These are phyloP conservation scores for Pichia californica DNA, from an alignment of 805 yeast genomes.

Conservation along the genomic window DNA sequence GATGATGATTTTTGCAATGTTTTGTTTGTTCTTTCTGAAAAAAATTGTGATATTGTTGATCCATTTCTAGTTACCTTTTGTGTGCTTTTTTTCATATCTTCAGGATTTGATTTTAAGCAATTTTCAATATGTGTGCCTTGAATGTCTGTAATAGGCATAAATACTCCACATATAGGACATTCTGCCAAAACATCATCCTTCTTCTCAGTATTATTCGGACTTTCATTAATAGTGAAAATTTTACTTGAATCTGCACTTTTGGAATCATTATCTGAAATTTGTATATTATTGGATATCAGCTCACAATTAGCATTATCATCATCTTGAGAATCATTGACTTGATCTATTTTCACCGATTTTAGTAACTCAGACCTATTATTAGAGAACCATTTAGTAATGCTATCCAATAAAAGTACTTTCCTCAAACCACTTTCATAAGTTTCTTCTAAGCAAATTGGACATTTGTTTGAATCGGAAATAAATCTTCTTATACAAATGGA, in stretches of 20 bases:
- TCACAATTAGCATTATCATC: conserved; percentile 24
- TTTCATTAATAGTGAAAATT: neutral
- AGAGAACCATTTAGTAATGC: conserved; percentile 50
- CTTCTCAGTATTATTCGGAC: neutral
- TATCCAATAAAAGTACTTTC: conserved; percentile 66
- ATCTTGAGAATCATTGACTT: conserved; percentile 11
- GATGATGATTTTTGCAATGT: too few species aligned
- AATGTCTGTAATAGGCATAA: conserved; percentile 47
- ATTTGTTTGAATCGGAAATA: conserved; percentile 49
- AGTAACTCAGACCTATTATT: conserved; percentile 36
- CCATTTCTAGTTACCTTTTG: neutral
- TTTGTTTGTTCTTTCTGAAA: too few species aligned
- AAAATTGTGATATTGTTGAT: too few species aligned
- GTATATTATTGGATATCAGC: too few species aligned
- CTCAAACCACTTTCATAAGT: conserved; percentile 64
- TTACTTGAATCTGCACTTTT: conserved; percentile 8
- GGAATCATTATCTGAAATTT: too few species aligned
- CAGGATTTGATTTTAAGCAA: conserved; percentile 34
- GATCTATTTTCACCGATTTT: conserved; percentile 21
- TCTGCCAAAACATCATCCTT: conserved; percentile 31
- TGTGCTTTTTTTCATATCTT: neutral
- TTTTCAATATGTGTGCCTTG: conserved; percentile 58
- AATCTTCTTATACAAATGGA: conserved; percentile 77
- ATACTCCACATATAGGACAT: conserved; percentile 63
- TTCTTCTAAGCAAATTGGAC: conserved; percentile 75